These are phyloP conservation scores for Avena eriantha DNA, from an alignment of 176 grass and related monocot species.

Conservation along the genomic window DNA sequence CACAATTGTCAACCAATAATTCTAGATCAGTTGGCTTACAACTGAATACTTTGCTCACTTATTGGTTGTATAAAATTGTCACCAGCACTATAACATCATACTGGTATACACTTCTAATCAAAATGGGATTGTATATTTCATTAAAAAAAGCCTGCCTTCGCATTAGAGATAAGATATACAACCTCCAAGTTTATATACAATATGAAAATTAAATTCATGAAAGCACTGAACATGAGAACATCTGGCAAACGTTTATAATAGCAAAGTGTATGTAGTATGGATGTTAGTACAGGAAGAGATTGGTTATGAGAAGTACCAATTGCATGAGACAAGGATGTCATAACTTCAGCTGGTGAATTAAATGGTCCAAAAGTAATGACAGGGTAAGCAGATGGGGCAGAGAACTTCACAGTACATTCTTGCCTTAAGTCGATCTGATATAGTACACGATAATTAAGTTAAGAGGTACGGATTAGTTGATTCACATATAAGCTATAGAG, in stretches of 20 bases:
- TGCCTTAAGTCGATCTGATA: slow-evolving; percentile 80
- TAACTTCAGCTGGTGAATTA: slow-evolving; percentile 73
- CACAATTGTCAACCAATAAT: neutral
- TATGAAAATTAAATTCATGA: neutral
- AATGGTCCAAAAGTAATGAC: slow-evolving; percentile 88
- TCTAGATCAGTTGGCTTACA: neutral
- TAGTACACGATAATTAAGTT: neutral
- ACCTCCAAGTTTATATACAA: slow-evolving; percentile 2
- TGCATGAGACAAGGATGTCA: slow-evolving; percentile 74
- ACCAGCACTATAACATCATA: neutral
- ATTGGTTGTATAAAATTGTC: no score
- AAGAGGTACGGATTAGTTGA: neutral
- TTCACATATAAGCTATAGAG: slow-evolving; percentile 3
- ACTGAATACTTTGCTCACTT: neutral
- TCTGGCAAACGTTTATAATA: slow-evolving; percentile 24
- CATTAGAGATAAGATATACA: slow-evolving; percentile 19
- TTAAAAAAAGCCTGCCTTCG: neutral
- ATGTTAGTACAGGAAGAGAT: slow-evolving; percentile 1
- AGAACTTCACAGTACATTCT: slow-evolving; percentile 68
- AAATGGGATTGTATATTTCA: slow-evolving; percentile 33
- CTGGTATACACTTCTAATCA: slow-evolving; percentile 6
- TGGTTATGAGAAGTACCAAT: slow-evolving; percentile 64
- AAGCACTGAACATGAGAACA: slow-evolving; percentile 16
- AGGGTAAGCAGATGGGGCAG: slow-evolving; percentile 63
- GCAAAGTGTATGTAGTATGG: neutral